Conservation (phyloP, 2,329 filamentous ascomycete species). For the Thielaviopsis euricoi region DNA sequence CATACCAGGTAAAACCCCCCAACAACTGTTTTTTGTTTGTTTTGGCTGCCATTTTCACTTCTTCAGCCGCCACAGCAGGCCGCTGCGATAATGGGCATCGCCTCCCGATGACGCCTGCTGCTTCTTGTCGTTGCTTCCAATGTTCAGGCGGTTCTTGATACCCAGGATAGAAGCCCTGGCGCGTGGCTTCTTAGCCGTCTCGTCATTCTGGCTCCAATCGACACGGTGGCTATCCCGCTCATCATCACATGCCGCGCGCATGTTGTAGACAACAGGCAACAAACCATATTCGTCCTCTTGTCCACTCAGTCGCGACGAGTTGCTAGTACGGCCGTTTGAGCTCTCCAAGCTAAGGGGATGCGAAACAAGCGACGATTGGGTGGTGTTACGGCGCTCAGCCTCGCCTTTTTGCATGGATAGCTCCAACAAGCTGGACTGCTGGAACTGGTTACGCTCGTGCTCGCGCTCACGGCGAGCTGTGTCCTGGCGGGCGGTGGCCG, state of each 20-base stretch:
- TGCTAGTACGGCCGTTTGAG: not conserved
- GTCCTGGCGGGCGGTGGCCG: too few relatives aligned
- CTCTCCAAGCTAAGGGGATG: not conserved
- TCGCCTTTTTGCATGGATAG: too few relatives aligned
- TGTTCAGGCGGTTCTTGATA: slow-evolving; percentile 13
- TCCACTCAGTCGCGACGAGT: too few relatives aligned
- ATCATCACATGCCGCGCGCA: not conserved
- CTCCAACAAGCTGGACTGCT: too few relatives aligned
- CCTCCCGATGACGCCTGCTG: too few relatives aligned
- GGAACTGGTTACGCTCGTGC: too few relatives aligned
- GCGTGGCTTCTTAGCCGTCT: slow-evolving; percentile 17
- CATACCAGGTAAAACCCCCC: too few relatives aligned
- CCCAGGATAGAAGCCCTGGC: slow-evolving; percentile 26
- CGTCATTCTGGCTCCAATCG: slow-evolving; percentile 45
- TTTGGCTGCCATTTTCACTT: not conserved
- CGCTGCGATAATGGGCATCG: not conserved
- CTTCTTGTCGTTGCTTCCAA: slow-evolving; percentile 17
- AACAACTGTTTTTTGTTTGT: too few relatives aligned
- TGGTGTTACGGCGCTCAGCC: too few relatives aligned
- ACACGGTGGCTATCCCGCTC: slow-evolving; percentile 24
- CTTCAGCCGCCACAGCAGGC: slow-evolving; percentile 3
- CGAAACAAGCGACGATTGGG: too few relatives aligned
- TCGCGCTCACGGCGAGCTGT: too few relatives aligned
- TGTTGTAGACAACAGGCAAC: not conserved
- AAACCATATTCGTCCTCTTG: not conserved